Base-by-base conservation (phyloP, 2,329 filamentous ascomycete species). In the Graphiopsis chlorocephala region DNA sequence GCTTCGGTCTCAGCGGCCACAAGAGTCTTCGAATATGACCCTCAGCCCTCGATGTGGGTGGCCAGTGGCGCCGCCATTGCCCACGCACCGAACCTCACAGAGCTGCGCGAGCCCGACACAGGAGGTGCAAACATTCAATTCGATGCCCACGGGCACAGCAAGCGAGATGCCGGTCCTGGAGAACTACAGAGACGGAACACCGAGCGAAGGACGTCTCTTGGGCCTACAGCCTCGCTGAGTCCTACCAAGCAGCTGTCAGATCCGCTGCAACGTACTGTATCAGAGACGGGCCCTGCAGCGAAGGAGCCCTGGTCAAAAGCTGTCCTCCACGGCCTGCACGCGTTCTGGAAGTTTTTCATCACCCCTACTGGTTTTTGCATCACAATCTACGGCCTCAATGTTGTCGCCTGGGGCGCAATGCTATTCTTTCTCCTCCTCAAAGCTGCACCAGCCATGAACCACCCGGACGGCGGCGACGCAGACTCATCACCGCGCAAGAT, bases 361-460 rank as follows among this genome's bases (percentile, higher is more conserved):
- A 96, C 91, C 0, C 90, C 90, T 0, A 77, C 90, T 62, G 92
- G 92, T 3, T 92, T 95, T 74, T 80, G 91, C 62, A 86, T 95
- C 48, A 90, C 88, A 2, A 76, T 96, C 6, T 96, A 96, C 76
- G 87, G 89, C 14, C 83, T 95, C 65, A 93, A 94, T 68, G 85
- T 96, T 23, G 86, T 96, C 11, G 93, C 90, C 0, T 96, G 92
- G 92, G 92, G 92, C 60, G 92, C 90, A 64, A 96, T 96, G 92
- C 83, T 96, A 33, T 96, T 96, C 78, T 81, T 96, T 25, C 82
- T 97, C 1, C 86, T 96, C 26, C 90, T 88, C 80, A 91, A 92
- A 71, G 91, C 83, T 26, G 81, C 86, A 2, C 88, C 89, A 6
- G 86, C 86, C 65, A 92, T 92, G 90, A 76, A 76, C 59, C 70